Evolutionary conservation across 768 basidiomycete genomes (phyloP), one percentile per base, ranked within the genome.

Genomic region (Kwoniella europaea): DNA sequence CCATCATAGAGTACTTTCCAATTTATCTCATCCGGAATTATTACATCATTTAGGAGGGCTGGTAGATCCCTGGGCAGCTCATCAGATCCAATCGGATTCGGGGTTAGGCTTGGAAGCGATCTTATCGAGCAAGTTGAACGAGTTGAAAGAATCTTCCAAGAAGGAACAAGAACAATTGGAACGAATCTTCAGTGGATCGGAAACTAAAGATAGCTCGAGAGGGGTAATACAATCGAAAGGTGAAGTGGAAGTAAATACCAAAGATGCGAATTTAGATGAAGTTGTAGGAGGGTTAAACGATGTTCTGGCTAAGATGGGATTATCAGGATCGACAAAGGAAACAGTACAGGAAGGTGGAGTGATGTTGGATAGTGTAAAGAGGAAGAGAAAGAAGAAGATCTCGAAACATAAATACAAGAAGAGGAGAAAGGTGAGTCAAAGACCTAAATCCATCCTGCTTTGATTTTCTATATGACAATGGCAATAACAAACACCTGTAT

Each of bases 361-460:
- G 87, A 67, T 85, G 88, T 67, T 82, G 76, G 79, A 81, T 58
- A 81, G 79, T 62, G 76, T 77, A 52, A 78, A 79, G 76, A 74
- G 82, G 65, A 82, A 55, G 85, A 86, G 65, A 70, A 84, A 87
- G 80, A 87, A 90, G 89, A 96, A 95, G 89, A 96, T 96, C 90
- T 93, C 91, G 88, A 96, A 94, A 85, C 94, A 96, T 84, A 95
- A 95, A 86, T 88, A 92, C 79, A 92, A 90, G 89, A 95, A 95
- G 87, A 89, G 92, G 76, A 88, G 94, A 88, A 91, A 89, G 86
- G 92, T 92, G 82, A 71, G 89, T 84, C n/a, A 18, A 46, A 15
- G 16, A 18, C 15, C 18, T n/a, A 35, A n/a, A 13, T 27, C 2
- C 50, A 10, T 46, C 22, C 15, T 7, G 9, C 16, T 29, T 12